phyloP scores from a whole-genome alignment of 345 rosid genomes.

The Melaleuca alternifolia region DNA sequence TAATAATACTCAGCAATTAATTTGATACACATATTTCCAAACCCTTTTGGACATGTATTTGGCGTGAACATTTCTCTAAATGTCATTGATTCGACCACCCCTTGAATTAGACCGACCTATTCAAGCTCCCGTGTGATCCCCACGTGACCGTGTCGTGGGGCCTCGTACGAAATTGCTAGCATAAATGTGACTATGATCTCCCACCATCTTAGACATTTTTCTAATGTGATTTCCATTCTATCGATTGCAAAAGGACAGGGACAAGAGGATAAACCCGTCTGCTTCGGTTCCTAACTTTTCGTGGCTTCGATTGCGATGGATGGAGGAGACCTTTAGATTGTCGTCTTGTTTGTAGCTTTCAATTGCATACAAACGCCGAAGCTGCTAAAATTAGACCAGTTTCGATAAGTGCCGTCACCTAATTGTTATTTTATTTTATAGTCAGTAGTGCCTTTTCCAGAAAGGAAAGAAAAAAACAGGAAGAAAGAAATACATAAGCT shows the following conservation, averaged over 20 bases:
- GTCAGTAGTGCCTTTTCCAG: not conserved
- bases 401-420: not conserved
- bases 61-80: not conserved
- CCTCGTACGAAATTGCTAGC: not conserved
- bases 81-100: not conserved
- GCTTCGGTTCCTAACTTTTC: not conserved
- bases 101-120: not conserved
- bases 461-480: not conserved
- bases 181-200: not conserved
- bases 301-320: not conserved
- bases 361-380: not conserved
- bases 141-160: not conserved
- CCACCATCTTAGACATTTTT: not conserved
- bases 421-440: not conserved
- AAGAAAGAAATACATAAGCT: not conserved
- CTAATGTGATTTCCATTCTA: not conserved
- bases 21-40: not conserved
- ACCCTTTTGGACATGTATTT: not conserved
- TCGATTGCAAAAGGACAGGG: not conserved
- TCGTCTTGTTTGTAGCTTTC: not conserved
- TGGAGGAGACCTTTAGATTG: not conserved
- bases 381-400: not conserved
- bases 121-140: not conserved
- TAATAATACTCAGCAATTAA: not conserved
- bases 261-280: not conserved